Conservation (phyloP, 1,139 yeast genomes). For the Hyphopichia burtonii region DNA sequence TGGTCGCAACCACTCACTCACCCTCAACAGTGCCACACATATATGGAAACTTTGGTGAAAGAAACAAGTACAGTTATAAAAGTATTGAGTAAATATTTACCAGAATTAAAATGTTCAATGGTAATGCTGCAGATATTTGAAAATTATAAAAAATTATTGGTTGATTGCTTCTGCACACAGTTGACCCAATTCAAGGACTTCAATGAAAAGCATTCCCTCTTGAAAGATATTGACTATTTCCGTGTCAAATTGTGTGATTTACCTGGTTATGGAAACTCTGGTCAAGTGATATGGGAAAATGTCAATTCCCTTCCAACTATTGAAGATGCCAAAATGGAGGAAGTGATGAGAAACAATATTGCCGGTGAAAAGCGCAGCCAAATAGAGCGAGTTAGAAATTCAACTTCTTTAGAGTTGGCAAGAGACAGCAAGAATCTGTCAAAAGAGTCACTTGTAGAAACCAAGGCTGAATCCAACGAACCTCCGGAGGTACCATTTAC, state of each 20-base stretch:
- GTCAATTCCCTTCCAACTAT: conserved; percentile 55
- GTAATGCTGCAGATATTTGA: conserved; percentile 59
- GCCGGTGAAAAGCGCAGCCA: conserved; percentile 17
- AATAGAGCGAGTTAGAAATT: background rate
- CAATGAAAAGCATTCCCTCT: conserved; percentile 51
- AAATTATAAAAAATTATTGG: conserved; percentile 55
- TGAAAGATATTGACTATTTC: conserved; percentile 66
- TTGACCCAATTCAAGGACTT: conserved; percentile 53
- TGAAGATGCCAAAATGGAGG: conserved; percentile 50
- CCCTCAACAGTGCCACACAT: conserved; percentile 52
- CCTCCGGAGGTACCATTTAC: too few relatives aligned
- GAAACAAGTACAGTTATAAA: conserved; percentile 65
- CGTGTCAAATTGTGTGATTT: conserved; percentile 57
- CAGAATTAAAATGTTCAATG: conserved; percentile 47
- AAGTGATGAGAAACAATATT: conserved; percentile 42
- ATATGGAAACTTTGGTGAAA: conserved; percentile 66
- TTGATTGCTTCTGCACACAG: conserved; percentile 53
- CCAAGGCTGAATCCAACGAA: background rate
- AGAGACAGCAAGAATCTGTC: conserved; percentile 2
- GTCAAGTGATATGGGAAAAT: conserved; percentile 65
- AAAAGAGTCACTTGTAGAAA: background rate
- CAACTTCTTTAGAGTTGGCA: background rate
- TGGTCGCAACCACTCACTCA: conserved; percentile 47
- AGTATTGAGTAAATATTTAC: conserved; percentile 58
- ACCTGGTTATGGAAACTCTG: conserved; percentile 66